Conservation (phyloP, 2,329 filamentous ascomycete species). For the Orbilia oligospora region DNA sequence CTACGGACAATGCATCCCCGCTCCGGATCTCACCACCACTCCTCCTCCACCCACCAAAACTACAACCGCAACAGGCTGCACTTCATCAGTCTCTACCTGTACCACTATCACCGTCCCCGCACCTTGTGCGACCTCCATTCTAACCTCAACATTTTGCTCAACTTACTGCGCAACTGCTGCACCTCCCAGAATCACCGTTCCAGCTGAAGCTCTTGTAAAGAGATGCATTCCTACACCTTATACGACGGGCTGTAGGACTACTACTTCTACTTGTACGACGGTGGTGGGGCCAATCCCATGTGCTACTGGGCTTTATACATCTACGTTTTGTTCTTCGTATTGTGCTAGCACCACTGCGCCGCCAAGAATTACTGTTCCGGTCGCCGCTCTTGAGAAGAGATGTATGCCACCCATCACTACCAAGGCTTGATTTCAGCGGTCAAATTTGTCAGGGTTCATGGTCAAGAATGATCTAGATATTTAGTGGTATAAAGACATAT, state of each 20-base stretch:
- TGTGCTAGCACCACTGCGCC: neutral
- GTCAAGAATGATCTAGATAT: neutral
- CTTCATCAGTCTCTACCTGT: neutral
- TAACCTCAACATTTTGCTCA: neutral
- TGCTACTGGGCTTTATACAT: neutral
- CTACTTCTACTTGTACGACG: slow-evolving; percentile 8
- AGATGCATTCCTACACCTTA: neutral
- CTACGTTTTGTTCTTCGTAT: slow-evolving; percentile 8
- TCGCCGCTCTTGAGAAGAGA: neutral
- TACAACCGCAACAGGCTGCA: slow-evolving; percentile 16
- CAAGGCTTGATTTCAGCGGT: no score
- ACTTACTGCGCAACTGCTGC: slow-evolving; percentile 2
- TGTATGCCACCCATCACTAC: neutral
- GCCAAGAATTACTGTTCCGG: slow-evolving; percentile 7
- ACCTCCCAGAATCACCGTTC: neutral
- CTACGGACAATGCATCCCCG: slow-evolving; percentile 38
- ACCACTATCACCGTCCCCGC: neutral
- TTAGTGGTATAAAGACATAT: no score
- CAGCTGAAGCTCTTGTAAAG: neutral
- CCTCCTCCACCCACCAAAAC: slow-evolving; percentile 18
- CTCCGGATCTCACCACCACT: neutral
- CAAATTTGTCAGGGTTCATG: neutral
- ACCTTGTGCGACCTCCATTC: neutral
- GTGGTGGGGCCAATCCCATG: slow-evolving; percentile 16
- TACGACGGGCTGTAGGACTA: neutral